Evolutionary conservation across 768 basidiomycete species (phyloP), one percentile per base, ranked within the genome.

Genomic region (Mycena epipterygia): DNA sequence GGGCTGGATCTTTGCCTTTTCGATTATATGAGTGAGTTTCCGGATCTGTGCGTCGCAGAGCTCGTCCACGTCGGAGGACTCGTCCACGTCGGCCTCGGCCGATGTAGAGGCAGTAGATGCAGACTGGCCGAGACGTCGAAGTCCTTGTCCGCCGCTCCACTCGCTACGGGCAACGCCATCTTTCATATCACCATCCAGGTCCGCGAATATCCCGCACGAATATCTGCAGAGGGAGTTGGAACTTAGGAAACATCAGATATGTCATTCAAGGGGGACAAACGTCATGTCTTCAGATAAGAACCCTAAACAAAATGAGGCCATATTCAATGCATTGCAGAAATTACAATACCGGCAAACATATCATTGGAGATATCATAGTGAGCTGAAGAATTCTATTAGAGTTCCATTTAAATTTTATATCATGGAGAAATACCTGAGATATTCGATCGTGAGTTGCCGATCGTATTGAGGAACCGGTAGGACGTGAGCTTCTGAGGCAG

Each of bases 321-420:
- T 49, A 16, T 55, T 21, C 41, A 30, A 65, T 52, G 41, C 35
- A 35, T 46, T 7, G 39, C 39, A 25, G 29, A 52, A 49, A 58
- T 74, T 67, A 70, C 70, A 73, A 12, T 68, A 88, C 89, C 89
- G 65, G 85, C 83, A 76, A 93, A 93, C 91, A 93, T 93, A 11
- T 85, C 87, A 76, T 95, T 94, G 6, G 90, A 91, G 57, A 93
- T 90, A 76, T 95, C 93, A 77, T 94, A 93, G 78, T 93, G 92
- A 5, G 92, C 91, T 58, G 53, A 29, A 23, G 6, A 16, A 32
- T 32, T 32, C 11, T 7, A 8, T 16, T 19, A 9, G 16, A 23
- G 13, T 11, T 27, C 3, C 23, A 14, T 5, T 44, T n/a, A 27
- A 27, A 48, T 37, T 19, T 19, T 25, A 11, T 11, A 27, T 7